These are phyloP conservation scores for Lithocarpus polystachyus DNA, from an alignment of 306 rosid species.

Conservation along the genomic window DNA sequence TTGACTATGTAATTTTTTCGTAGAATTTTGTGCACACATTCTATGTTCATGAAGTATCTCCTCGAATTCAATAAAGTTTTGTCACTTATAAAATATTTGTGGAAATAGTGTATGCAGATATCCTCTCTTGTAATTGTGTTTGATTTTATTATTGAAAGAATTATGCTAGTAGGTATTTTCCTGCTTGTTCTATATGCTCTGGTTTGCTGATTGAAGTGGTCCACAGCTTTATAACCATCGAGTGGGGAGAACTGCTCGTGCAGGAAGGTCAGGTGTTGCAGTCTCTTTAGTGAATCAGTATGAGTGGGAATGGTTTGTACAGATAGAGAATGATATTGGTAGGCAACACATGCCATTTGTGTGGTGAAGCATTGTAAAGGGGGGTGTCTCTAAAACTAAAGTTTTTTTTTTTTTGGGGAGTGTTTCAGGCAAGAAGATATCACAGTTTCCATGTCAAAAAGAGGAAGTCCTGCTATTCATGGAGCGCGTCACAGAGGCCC, in stretches of 20 bases:
- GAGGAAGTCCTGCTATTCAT: slow-evolving; percentile 68
- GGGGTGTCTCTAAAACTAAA: neutral
- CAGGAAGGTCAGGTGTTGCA: slow-evolving; percentile 88
- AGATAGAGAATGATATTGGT: slow-evolving; percentile 88
- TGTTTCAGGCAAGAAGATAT: slow-evolving; percentile 62
- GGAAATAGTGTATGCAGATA: neutral
- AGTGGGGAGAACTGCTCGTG: slow-evolving; percentile 97
- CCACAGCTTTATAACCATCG: slow-evolving; percentile 84
- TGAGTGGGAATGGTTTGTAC: slow-evolving; percentile 76
- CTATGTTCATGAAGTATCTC: too few relatives aligned
- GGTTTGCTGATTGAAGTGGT: slow-evolving; percentile 20
- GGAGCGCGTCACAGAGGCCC: slow-evolving; percentile 74
- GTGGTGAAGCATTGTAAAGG: neutral
- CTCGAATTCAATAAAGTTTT: too few relatives aligned
- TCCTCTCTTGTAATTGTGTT: neutral
- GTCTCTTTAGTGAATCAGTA: slow-evolving; percentile 81
- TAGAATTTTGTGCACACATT: too few relatives aligned
- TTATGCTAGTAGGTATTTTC: too few relatives aligned
- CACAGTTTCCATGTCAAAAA: slow-evolving; percentile 55
- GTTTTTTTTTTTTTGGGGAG: neutral
- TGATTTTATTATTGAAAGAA: neutral
- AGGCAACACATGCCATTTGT: slow-evolving; percentile 15
- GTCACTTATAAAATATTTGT: too few relatives aligned
- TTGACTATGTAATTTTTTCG: too few relatives aligned
- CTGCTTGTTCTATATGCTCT: neutral